Base-by-base conservation (phyloP, 768 basidiomycete genomes). In the Psilocybe cubensis region DNA sequence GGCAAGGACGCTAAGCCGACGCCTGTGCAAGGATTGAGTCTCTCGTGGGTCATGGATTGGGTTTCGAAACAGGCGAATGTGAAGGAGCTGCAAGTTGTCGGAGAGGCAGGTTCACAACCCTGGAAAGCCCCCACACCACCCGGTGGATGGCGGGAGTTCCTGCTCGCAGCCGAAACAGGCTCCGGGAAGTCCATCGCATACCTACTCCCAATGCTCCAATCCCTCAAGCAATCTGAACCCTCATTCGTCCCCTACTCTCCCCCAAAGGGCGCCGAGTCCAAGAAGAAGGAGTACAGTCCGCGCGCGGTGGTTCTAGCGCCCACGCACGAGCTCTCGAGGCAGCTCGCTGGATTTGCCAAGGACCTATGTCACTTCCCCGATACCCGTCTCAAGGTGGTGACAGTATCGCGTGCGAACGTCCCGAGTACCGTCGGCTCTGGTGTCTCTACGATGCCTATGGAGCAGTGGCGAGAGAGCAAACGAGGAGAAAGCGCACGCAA, bases 121-220 rank as follows among this genome's bases (percentile, higher is more conserved):
- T 64, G 71, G 57, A 35, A 38, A 24, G 40, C 28, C 3, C 18
- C 21, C 14, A 21, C 46, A 11, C 40, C 35, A 14, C n/a, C 43
- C 11, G 20, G 28, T 4, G 67, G 67, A 23, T 79, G 75, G 66
- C 74, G 75, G 44, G 76, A 85, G 46, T 87, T 81, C 61, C 81
- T 96, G 5, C 79, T 96, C 1, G 94, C 92, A 0, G 88, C 90
- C 0, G 94, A 96, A 71, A 96, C 93, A 0, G 94, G 95, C 14
- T 94, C 92, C 0, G 94, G 94, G 1, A 96, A 96, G 74, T 94
- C 91, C 2, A 83, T 96, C 25, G 94, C 95, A 1, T 96, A 95
- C 70, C 82, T 96, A 41, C 80, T 96, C 4, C 94, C 94, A 0
- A 71, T 96, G 52, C 78, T 96, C 1, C 90, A 96, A 61, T 75